phyloP scores from a whole-genome alignment of 177 flowering plant genomes.

The Vitis hybrid region DNA sequence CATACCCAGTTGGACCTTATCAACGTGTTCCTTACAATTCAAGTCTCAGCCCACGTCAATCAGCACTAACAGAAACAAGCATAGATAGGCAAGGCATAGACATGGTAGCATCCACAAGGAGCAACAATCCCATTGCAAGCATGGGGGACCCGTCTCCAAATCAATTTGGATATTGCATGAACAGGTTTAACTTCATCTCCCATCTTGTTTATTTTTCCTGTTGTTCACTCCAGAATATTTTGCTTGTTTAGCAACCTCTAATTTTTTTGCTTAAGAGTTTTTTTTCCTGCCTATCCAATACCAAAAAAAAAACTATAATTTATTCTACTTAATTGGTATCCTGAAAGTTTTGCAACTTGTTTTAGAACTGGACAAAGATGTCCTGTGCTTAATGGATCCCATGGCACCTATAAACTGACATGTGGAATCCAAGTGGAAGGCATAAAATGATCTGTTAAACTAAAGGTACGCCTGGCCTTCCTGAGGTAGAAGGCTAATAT shows the following conservation, averaged over 20 bases:
- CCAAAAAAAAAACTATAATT: no score
- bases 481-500: no score
- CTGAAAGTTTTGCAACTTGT: no score
- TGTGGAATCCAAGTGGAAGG: no score
- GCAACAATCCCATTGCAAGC: constrained; percentile 30
- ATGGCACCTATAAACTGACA: no score
- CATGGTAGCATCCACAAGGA: constrained; percentile 31
- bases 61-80: constrained; percentile 31
- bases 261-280: not conserved
- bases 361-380: no score
- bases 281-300: no score
- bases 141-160: constrained; percentile 35
- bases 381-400: no score
- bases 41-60: constrained; percentile 38
- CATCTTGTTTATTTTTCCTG: not conserved
- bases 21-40: constrained; percentile 35
- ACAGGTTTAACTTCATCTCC: constrained; percentile 41
- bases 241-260: not conserved
- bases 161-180: constrained; percentile 41
- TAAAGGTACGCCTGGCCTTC: no score
- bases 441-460: no score
- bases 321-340: no score
- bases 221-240: not conserved
- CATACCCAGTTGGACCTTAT: constrained; percentile 45
- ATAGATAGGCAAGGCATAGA: constrained; percentile 34